phyloP scores from a whole-genome alignment of 1,139 yeast species.

The Candida sojae region DNA sequence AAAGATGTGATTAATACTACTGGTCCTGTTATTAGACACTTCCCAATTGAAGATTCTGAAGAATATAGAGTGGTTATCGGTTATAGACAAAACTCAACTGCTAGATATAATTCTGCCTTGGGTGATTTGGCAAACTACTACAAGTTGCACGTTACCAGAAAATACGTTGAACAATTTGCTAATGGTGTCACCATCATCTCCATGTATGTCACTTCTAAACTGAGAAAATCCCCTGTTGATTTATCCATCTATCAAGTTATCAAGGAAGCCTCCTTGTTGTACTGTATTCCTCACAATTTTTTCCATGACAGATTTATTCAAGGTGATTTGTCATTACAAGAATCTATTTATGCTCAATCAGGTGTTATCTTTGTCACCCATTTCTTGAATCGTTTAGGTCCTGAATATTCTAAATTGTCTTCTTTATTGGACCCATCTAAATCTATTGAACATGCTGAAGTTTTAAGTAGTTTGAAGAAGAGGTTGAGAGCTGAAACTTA shows the following conservation, averaged over 20 bases:
- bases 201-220: slow-evolving; percentile 71
- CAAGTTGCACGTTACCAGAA: slow-evolving; percentile 81
- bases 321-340: slow-evolving; percentile 88
- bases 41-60: slow-evolving; percentile 78
- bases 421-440: slow-evolving; percentile 63
- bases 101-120: slow-evolving; percentile 86
- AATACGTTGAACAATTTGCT: slow-evolving; percentile 91
- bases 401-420: slow-evolving; percentile 76
- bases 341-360: slow-evolving; percentile 90
- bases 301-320: slow-evolving; percentile 75
- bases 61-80: slow-evolving; percentile 85
- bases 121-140: slow-evolving; percentile 88
- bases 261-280: slow-evolving; percentile 90
- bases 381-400: slow-evolving; percentile 90
- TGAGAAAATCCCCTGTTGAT: slow-evolving; percentile 50
- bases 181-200: slow-evolving; percentile 88
- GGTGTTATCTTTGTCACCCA: slow-evolving; percentile 93
- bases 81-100: slow-evolving; percentile 79
- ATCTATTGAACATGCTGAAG: slow-evolving; percentile 69
- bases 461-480: slow-evolving; percentile 78
- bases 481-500: slow-evolving; percentile 92
- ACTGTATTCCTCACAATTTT: slow-evolving; percentile 85
- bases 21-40: slow-evolving; percentile 92
- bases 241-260: slow-evolving; percentile 87
- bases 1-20: slow-evolving; percentile 70